Conservation (phyloP, 192 early-diverging fungal species). For the Kappamyces sp. region DNA sequence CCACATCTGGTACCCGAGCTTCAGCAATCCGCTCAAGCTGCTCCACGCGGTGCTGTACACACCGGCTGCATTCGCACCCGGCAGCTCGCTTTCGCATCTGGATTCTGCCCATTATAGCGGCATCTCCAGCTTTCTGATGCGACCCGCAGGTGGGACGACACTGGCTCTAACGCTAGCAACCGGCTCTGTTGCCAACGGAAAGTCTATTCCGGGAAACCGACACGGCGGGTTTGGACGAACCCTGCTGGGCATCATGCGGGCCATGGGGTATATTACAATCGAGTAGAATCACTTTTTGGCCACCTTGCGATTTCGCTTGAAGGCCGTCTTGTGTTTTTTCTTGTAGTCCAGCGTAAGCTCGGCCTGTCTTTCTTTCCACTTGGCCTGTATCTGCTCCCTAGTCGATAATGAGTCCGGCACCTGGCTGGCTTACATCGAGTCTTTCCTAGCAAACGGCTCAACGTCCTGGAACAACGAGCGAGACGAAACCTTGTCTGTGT, state of each 20-base stretch:
- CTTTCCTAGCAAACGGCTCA: too few relatives aligned
- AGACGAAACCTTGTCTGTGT: too few relatives aligned
- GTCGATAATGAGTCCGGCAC: too few relatives aligned
- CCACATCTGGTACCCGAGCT: slow-evolving; percentile 23
- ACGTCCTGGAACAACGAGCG: too few relatives aligned
- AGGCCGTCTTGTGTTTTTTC: too few relatives aligned
- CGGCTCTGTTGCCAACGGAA: slow-evolving; percentile 22
- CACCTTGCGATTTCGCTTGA: too few relatives aligned
- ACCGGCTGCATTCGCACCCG: slow-evolving; percentile 19
- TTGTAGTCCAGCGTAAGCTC: too few relatives aligned
- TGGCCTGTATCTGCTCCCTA: too few relatives aligned
- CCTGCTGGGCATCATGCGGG: slow-evolving; percentile 26
- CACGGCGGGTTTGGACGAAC: slow-evolving; percentile 23
- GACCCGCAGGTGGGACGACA: slow-evolving; percentile 14
- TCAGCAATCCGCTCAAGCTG: background rate
- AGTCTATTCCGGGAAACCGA: slow-evolving; percentile 13
- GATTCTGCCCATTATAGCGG: slow-evolving; percentile 22
- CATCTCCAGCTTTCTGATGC: slow-evolving; percentile 28
- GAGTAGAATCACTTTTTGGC: too few relatives aligned
- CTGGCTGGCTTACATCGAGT: too few relatives aligned
- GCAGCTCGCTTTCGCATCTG: slow-evolving; percentile 30
- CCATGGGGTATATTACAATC: slow-evolving; percentile 35
- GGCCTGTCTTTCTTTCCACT: too few relatives aligned
- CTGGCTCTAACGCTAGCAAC: slow-evolving; percentile 10
- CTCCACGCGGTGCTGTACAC: slow-evolving; percentile 27